These are phyloP conservation scores for Pyrus hybrid DNA, from an alignment of 331 rosid genomes.

Conservation along the genomic window DNA sequence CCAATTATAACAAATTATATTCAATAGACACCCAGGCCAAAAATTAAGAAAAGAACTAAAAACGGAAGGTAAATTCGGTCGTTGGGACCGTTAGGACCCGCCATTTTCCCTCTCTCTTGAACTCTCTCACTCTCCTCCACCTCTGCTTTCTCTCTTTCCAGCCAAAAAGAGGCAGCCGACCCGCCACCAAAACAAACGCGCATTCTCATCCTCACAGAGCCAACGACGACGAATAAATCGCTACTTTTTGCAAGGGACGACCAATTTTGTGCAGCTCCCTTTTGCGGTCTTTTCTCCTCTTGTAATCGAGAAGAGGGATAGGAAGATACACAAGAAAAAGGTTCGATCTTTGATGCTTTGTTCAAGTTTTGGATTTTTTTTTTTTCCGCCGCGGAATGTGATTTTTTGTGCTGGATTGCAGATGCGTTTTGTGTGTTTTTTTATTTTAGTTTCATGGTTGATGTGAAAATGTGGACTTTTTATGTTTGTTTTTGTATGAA, in stretches of 20 bases:
- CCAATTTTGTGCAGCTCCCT: not conserved
- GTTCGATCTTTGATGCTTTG: not conserved
- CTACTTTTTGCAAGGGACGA: not conserved
- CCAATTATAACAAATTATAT: too few relatives aligned
- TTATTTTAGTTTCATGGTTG: not conserved
- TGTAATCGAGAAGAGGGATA: not conserved
- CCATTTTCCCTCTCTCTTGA: not conserved
- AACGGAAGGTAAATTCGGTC: not conserved
- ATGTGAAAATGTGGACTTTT: not conserved
- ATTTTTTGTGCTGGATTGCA: not conserved
- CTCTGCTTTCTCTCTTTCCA: not conserved
- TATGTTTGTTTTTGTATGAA: not conserved
- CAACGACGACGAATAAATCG: not conserved
- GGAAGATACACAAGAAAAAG: not conserved
- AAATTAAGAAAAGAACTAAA: not conserved
- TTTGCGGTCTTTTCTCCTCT: not conserved
- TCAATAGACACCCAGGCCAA: too few relatives aligned
- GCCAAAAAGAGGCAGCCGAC: not conserved
- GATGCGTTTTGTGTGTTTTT: not conserved
- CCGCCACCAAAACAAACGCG: not conserved
- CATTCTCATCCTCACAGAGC: not conserved
- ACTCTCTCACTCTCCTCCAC: not conserved
- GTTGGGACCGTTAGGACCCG: not conserved
- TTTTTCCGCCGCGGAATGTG: not conserved
- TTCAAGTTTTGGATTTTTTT: not conserved